These are phyloP conservation scores for Fragaria iinumae DNA, from an alignment of 306 rosid genomes.

Conservation along the genomic window DNA sequence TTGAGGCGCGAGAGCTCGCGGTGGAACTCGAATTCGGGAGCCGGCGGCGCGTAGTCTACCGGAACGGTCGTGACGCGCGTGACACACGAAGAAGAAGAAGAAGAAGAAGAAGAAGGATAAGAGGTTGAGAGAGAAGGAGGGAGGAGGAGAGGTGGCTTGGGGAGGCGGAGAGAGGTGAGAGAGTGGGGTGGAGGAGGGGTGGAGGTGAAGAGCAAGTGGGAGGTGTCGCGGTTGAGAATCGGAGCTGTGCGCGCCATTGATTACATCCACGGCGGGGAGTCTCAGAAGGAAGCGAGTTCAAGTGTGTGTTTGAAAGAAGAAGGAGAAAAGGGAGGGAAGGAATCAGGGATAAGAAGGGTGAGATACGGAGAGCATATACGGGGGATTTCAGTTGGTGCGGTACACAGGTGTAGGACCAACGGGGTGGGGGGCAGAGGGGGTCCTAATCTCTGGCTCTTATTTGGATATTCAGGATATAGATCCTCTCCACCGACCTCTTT, in stretches of 20 bases:
- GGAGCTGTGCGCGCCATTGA: slow-evolving; percentile 54
- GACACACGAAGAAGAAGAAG: slow-evolving; percentile 36
- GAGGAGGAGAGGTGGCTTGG: slow-evolving; percentile 23
- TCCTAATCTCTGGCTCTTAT: background rate
- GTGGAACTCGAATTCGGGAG: slow-evolving; percentile 52
- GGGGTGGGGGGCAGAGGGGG: no score
- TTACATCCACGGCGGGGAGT: background rate
- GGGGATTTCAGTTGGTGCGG: background rate
- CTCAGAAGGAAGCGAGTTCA: background rate
- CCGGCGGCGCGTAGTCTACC: slow-evolving; percentile 56
- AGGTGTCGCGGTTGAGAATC: slow-evolving; percentile 39
- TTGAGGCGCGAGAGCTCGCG: slow-evolving; percentile 61
- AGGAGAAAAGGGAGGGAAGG: background rate
- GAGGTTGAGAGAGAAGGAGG: slow-evolving; percentile 18
- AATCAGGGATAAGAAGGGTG: background rate
- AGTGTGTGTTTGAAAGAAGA: background rate
- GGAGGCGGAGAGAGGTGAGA: slow-evolving; percentile 36
- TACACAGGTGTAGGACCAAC: no score
- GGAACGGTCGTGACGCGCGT: slow-evolving; percentile 63
- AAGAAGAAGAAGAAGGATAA: slow-evolving; percentile 17
- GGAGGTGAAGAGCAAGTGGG: slow-evolving; percentile 41
- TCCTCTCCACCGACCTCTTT: background rate
- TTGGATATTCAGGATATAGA: background rate
- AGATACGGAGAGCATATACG: background rate
- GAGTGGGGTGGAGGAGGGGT: slow-evolving; percentile 24